phyloP scores from a whole-genome alignment of 257 asterid species.

The Henckelia pumila region DNA sequence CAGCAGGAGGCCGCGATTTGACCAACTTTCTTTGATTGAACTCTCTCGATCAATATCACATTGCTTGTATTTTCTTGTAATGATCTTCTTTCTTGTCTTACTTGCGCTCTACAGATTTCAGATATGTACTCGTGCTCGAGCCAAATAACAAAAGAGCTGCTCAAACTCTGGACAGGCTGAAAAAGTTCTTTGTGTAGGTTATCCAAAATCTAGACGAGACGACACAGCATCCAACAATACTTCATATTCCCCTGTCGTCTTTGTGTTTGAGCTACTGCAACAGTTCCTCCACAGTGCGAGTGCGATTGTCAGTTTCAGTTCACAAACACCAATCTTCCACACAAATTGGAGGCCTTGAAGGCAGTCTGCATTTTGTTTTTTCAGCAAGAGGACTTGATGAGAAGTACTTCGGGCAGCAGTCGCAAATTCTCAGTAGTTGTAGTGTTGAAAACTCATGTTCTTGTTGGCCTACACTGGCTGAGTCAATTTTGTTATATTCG shows the following conservation, averaged over 20 bases:
- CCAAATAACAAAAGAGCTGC: constrained; percentile 96
- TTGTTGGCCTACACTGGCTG: not conserved
- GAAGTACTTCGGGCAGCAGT: constrained; percentile 7
- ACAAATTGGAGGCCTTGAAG: constrained; percentile 15
- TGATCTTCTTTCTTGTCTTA: not conserved
- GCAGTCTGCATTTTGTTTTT: constrained; percentile 22
- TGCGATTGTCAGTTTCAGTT: constrained; percentile 18
- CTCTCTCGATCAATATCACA: not conserved
- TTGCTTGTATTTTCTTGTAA: not conserved
- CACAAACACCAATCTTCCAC: constrained; percentile 8
- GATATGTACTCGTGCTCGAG: constrained; percentile 82
- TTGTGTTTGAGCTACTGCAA: constrained; percentile 15
- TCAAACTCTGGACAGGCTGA: constrained; percentile 62
- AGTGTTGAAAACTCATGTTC: constrained; percentile 13
- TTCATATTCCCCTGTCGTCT: constrained; percentile 11
- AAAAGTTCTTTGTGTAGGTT: constrained; percentile 49
- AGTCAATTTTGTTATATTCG: constrained; percentile 2
- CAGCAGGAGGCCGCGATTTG: not conserved
- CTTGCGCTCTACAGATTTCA: constrained; percentile 60
- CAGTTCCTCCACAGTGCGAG: not conserved
- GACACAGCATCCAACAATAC: constrained; percentile 23
- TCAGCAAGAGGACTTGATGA: constrained; percentile 25
- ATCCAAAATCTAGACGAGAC: not conserved
- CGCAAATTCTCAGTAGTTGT: constrained; percentile 20
- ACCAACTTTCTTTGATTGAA: not conserved